Base-by-base conservation (phyloP, 805 yeast species). In the Lachancea kluyveri region DNA sequence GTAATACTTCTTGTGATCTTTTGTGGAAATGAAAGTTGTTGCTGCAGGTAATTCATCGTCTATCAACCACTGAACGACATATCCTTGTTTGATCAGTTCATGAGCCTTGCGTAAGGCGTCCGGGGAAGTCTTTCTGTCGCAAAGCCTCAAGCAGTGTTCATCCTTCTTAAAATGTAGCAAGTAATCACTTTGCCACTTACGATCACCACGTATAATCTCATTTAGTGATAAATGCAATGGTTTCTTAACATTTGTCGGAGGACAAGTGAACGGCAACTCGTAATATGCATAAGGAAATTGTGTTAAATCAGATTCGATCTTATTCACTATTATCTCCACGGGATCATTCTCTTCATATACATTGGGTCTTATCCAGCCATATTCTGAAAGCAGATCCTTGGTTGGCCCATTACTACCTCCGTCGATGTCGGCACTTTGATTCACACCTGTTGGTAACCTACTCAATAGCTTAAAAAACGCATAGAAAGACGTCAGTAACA, bases 21-120 rank as follows among this genome's bases (percentile, higher is more conserved):
- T 72, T 6, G 72, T 69, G 17, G 74, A 68, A 20, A 79, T 72
- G 42, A 79, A 81, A 0, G 94, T 80, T 0, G 95, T 85, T 1
- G 95, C 90, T 6, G 92, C 94, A 0, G 95, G 95, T 20, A 86
- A 60, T 22, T 52, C 57, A 14, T 78, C 83, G 59, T 87, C 95
- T 10, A 86, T 64, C 16, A 72, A 57, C 95, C 95, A 86, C 48
- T 86, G 88, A 9, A 73, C 87, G 32, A 79, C 78, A 46, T 86
- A 86, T 3, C 82, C 82, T 32, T 77, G 62, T 43, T 72, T 65
- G 21, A 86, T 75, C 38, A 86, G 60, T 17, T 71, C 67, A 37
- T 65, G 74, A 0, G 90, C 85, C 30, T 71, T 63, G 31, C 55
- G 60, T 20, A 80, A 48, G 5, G 72, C 79, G 1, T 55, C 55